Percentiles rank a stretch among this genome's conserved stretches.
Conservation (phyloP, 1,139 yeast genomes). For the Debaryomyces subglobosus region DNA sequence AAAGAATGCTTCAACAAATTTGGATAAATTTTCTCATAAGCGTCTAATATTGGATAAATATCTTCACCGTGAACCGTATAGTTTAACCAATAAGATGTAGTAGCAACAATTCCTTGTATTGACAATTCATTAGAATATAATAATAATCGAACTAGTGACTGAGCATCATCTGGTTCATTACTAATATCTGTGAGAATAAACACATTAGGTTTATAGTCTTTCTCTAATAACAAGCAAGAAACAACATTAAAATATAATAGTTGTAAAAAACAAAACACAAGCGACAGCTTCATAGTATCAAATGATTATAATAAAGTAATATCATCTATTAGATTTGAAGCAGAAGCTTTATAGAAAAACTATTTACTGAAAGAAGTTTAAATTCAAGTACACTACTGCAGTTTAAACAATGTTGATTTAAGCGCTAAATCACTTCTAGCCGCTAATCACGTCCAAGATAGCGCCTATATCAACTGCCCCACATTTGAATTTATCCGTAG, state of each 20-base stretch:
- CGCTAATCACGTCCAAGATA: too few species aligned
- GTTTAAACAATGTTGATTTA: too few species aligned
- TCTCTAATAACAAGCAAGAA: constrained; percentile 13
- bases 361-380: too few species aligned
- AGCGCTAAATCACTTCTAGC: too few species aligned
- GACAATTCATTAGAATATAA: constrained; percentile 25
- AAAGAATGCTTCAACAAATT: constrained; percentile 22
- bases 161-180: constrained; percentile 32
- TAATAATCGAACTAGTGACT: constrained; percentile 24
- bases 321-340: too few species aligned
- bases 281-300: too few species aligned
- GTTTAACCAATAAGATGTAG: constrained; percentile 29
- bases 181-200: constrained; percentile 27
- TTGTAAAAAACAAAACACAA: too few species aligned
- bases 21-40: constrained; percentile 22
- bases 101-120: constrained; percentile 26
- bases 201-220: constrained; percentile 25
- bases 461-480: too few species aligned
- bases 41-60: constrained; percentile 26
- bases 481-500: neutral
- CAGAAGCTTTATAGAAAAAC: too few species aligned
- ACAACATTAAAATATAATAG: neutral
- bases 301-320: too few species aligned
- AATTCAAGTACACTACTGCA: too few species aligned
- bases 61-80: constrained; percentile 26